A percentile compares a stretch with the other conserved stretches of the same genome.
These are phyloP conservation scores for Tylopilus intermedius DNA, from an alignment of 768 basidiomycete species.

Conservation along the genomic window DNA sequence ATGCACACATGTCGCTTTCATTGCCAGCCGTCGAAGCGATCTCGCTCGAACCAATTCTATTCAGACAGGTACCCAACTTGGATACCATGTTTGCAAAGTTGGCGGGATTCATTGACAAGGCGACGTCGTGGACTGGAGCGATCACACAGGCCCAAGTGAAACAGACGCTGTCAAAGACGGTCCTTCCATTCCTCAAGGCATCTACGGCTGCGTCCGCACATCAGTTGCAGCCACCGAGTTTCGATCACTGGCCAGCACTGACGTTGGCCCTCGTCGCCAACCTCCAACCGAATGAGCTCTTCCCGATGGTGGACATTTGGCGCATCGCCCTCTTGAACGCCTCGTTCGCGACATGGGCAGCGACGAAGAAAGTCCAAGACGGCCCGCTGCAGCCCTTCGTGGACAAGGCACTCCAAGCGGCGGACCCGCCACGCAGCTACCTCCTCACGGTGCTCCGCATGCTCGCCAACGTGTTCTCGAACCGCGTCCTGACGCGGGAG, in stretches of 20 bases:
- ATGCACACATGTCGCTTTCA: conserved; percentile 61
- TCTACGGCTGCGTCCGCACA: conserved; percentile 34
- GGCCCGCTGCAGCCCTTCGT: conserved; percentile 47
- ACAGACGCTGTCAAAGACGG: conserved; percentile 39
- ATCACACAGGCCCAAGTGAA: conserved; percentile 39
- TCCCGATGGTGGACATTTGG: conserved; percentile 83
- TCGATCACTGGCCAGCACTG: conserved; percentile 46
- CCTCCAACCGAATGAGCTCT: conserved; percentile 55
- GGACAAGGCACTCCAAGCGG: conserved; percentile 36
- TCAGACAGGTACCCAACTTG: conserved; percentile 63
- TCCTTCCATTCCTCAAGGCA: conserved; percentile 63
- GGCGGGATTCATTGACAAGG: conserved; percentile 51
- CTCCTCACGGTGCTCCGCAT: conserved; percentile 63
- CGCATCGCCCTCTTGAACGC: conserved; percentile 69
- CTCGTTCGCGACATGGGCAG: conserved; percentile 48
- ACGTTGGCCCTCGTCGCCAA: conserved; percentile 28
- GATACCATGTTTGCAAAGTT: conserved; percentile 63
- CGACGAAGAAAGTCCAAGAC: conserved; percentile 26
- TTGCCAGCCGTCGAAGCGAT: conserved; percentile 58
- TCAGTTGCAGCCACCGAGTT: conserved; percentile 33
- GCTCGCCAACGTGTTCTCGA: conserved; percentile 63
- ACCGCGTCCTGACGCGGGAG: conserved; percentile 33
- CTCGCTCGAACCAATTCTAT: conserved; percentile 72
- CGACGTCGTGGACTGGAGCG: conserved; percentile 33
- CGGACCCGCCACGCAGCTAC: conserved; percentile 45